Conservation (phyloP, 139 green algal species). For the Tetraselmis striata region DNA sequence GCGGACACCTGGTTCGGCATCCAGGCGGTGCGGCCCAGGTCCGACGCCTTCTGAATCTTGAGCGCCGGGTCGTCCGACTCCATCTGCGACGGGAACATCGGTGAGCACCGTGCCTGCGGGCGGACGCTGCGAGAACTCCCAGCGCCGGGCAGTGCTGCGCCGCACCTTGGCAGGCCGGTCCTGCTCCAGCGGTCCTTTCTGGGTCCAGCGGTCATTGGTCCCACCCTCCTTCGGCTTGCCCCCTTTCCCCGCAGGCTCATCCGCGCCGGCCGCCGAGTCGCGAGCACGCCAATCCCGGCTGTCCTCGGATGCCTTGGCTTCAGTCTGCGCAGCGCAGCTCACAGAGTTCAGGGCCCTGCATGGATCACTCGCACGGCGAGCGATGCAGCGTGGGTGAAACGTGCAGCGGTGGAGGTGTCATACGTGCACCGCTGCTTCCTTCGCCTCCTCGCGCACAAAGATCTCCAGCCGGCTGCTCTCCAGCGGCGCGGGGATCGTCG, state of each 20-base stretch:
- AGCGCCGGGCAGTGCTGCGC: not conserved
- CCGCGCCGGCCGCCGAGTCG: not conserved
- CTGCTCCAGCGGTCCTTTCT: not conserved
- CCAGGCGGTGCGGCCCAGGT: constrained; percentile 67
- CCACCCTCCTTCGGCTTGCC: not conserved
- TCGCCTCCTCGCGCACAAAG: constrained; percentile 13
- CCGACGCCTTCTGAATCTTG: constrained; percentile 62
- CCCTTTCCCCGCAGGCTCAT: not conserved
- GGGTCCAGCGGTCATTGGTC: not conserved
- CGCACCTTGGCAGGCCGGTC: not conserved
- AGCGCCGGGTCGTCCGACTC: constrained; percentile 34
- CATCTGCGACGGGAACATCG: constrained; percentile 15
- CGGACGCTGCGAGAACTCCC: too few relatives aligned
- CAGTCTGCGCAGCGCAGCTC: too few relatives aligned
- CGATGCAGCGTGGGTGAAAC: too few relatives aligned
- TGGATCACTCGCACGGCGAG: too few relatives aligned
- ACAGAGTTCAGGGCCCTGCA: too few relatives aligned
- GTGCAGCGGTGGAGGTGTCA: too few relatives aligned
- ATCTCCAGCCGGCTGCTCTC: constrained; percentile 57
- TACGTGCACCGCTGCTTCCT: too few relatives aligned
- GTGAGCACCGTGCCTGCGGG: too few relatives aligned
- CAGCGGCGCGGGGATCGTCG: constrained; percentile 48
- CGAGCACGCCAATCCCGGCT: not conserved
- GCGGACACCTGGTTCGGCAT: constrained; percentile 22
- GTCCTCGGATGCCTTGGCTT: too few relatives aligned